These are phyloP conservation scores for Acanthamoeba healyi DNA, from an alignment of 208 protist genomes.

Conservation along the genomic window DNA sequence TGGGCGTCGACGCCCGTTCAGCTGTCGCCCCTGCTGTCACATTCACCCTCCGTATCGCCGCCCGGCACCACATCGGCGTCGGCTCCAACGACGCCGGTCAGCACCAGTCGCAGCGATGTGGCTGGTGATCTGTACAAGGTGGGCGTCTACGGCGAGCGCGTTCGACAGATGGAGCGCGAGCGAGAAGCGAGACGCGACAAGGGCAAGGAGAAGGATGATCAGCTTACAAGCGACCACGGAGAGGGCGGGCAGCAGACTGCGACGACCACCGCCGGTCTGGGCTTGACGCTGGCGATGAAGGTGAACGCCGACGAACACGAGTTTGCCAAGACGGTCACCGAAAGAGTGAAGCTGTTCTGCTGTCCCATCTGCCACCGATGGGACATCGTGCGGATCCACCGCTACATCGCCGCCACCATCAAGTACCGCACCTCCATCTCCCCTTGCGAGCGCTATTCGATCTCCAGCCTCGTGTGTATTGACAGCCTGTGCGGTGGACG, in stretches of 20 bases:
- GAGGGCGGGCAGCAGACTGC: too few relatives aligned
- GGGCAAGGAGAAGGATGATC: slow-evolving; percentile 9
- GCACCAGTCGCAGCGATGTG: neutral
- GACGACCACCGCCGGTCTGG: too few relatives aligned
- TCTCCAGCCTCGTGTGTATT: neutral
- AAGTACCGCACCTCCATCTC: neutral
- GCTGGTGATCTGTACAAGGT: neutral
- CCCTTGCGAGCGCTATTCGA: neutral
- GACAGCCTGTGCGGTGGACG: too few relatives aligned
- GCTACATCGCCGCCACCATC: slow-evolving; percentile 15
- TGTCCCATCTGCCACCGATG: slow-evolving; percentile 18
- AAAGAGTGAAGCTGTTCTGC: neutral
- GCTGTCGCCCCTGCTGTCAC: neutral
- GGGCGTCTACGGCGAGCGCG: neutral
- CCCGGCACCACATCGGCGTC: neutral
- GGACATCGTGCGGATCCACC: slow-evolving; percentile 32
- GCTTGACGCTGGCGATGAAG: too few relatives aligned
- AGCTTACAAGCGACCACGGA: too few relatives aligned
- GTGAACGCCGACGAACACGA: neutral
- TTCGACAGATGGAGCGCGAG: slow-evolving; percentile 5
- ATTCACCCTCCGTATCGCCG: neutral
- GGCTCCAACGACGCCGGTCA: neutral
- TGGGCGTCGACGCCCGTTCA: neutral
- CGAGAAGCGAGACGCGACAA: neutral
- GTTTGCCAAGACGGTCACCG: neutral